Evolutionary conservation across 768 basidiomycete species (phyloP), one percentile per base, ranked within the genome.

Genomic region (Lentinus brumalis): DNA sequence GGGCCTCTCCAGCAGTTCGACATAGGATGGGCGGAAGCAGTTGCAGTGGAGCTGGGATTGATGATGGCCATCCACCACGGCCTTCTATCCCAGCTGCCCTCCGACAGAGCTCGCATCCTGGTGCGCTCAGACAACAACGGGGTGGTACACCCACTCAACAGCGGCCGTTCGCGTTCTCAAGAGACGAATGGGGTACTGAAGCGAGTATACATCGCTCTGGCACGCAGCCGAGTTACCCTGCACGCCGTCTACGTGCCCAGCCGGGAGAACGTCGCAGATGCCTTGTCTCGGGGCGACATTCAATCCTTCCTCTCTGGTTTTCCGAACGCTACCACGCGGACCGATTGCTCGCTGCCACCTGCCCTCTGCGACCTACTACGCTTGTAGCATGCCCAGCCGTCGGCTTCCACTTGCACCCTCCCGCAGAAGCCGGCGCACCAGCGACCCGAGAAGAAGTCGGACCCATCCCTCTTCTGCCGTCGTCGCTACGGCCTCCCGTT

Each of bases 21-120:
- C 64, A 78, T 78, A 41, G 74, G 72, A 0, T 78, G 77, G 77
- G 77, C 77, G 21, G 77, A 79, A 56, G 72, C 73, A 3, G 70
- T 76, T 0, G 77, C 73, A 11, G 66, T 79, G 16, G 74, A 79
- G 58, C 64, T 79, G 0, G 75, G 74, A 1, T 50, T 76, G 0
- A 61, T 40, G 2, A 5, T 74, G 3, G 63, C 60, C 0, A 0
- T 59, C 0, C 53, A 62, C 4, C 39, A 65, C 3, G 47, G 46
- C 31, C 32, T 47, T 5, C 4, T 55, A 7, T 29, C 14, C n/a
- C 2, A 11, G 44, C n/a, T 16, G 14, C 29, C n/a, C n/a, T 4
- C 26, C 6, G 9, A 5, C n/a, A 1, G n/a, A n/a, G 8, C 18
- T 38, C 65, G 2, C 5, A 51, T 12, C 46, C 62, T 68, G 15